Conservation (phyloP, 768 basidiomycete genomes). For the Podaxis carcinomalis region DNA sequence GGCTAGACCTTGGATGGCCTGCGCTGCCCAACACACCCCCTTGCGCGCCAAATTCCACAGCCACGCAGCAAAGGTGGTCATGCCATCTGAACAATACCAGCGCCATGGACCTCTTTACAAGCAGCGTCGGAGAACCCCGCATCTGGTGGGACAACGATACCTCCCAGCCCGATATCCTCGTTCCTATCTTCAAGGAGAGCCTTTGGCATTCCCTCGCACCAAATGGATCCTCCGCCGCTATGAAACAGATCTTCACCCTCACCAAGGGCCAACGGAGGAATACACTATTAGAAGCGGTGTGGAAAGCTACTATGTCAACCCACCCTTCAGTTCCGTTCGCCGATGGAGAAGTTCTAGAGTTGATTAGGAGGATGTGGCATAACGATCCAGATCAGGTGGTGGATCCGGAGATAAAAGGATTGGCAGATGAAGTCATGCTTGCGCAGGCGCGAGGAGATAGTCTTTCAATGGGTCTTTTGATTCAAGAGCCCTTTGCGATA, state of each 20-base stretch:
- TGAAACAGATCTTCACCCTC: slow-evolving; percentile 14
- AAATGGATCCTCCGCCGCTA: slow-evolving; percentile 12
- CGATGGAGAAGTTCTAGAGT: slow-evolving; percentile 8
- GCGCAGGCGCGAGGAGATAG: slow-evolving; percentile 8
- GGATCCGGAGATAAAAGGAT: slow-evolving; percentile 1
- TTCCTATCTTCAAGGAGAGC: slow-evolving; percentile 3
- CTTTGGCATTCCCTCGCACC: slow-evolving; percentile 7
- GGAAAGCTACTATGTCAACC: slow-evolving; percentile 11
- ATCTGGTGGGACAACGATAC: slow-evolving; percentile 10
- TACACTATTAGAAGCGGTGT: slow-evolving; percentile 10
- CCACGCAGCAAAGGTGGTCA: slow-evolving; percentile 6
- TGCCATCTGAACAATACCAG: slow-evolving; percentile 7
- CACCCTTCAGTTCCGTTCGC: background rate
- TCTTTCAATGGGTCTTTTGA: slow-evolving; percentile 4
- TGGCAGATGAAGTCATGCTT: slow-evolving; percentile 7
- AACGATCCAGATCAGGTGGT: slow-evolving; percentile 8
- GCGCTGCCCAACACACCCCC: background rate
- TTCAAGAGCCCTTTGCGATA: slow-evolving; percentile 6
- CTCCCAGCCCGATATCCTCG: slow-evolving; percentile 1
- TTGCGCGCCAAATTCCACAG: background rate
- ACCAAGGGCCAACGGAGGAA: slow-evolving; percentile 12
- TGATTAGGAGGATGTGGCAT: slow-evolving; percentile 9
- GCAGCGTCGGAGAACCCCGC: slow-evolving; percentile 1
- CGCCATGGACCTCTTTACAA: background rate
- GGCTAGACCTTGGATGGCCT: background rate